Percentiles rank a stretch among this genome's conserved stretches.
Conservation (phyloP, 2,329 filamentous ascomycete genomes). For the Alternaria viburni region DNA sequence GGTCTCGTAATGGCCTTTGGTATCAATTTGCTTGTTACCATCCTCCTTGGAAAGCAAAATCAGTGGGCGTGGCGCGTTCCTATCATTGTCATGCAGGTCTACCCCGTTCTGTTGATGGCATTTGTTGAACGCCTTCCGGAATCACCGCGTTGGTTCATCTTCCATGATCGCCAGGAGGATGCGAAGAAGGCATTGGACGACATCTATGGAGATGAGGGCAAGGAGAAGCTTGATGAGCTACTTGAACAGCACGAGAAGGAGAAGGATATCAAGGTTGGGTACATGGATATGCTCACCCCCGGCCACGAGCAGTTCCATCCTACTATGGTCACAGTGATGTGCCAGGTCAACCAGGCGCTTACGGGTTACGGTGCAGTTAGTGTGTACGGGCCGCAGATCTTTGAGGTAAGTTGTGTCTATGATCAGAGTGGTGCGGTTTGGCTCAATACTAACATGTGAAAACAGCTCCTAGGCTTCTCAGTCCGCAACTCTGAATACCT, state of each 20-base stretch:
- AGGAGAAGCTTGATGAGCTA: conserved; percentile 59
- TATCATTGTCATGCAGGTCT: conserved; percentile 67
- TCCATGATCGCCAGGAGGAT: conserved; percentile 57
- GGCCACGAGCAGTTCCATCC: conserved; percentile 64
- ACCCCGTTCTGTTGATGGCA: conserved; percentile 60
- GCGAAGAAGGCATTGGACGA: conserved; percentile 57
- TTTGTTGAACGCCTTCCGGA: conserved; percentile 63
- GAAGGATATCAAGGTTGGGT: conserved; percentile 55
- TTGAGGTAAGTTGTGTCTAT: conserved; percentile 49
- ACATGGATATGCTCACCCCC: conserved; percentile 65
- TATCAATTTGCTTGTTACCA: conserved; percentile 63
- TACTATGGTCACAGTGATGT: conserved; percentile 67
- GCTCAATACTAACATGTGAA: conserved; percentile 57
- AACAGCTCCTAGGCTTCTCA: conserved; percentile 63
- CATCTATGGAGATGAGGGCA: conserved; percentile 60
- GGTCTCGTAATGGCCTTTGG: conserved; percentile 66
- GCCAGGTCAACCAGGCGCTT: conserved; percentile 66
- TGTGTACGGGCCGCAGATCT: conserved; percentile 69
- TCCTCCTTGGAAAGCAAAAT: conserved; percentile 60
- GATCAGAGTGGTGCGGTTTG: not conserved
- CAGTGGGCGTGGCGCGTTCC: conserved; percentile 69
- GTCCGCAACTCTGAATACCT: conserved; percentile 61
- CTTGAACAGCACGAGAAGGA: conserved; percentile 59
- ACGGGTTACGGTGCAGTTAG: conserved; percentile 66
- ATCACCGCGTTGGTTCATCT: conserved; percentile 64